Evolutionary conservation across 345 rosid species (phyloP).

Genomic region (Microthlaspi erraticum): DNA sequence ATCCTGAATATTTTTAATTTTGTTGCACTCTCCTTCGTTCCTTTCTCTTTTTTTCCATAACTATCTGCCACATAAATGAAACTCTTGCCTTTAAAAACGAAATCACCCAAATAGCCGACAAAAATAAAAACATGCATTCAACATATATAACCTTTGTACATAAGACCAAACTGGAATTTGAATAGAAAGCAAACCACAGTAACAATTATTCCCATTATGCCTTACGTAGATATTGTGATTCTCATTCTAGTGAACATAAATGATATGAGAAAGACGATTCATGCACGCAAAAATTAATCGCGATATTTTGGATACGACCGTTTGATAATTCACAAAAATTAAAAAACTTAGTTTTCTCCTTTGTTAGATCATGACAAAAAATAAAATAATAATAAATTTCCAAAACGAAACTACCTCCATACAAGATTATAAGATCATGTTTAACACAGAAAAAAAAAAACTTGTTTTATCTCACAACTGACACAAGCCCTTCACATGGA

Average conservation of each 20-base stretch:
- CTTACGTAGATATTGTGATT: constrained; percentile 6
- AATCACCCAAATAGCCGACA: constrained; percentile 14
- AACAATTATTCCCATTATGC: constrained; percentile 3
- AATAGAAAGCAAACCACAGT: constrained; percentile 26
- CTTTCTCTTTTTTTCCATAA: not conserved
- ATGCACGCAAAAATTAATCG: too few species aligned
- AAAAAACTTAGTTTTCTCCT: not conserved
- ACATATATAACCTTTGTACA: constrained; percentile 21
- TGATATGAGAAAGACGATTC: not conserved
- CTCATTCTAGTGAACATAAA: not conserved
- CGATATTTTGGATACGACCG: not conserved
- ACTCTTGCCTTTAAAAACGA: not conserved
- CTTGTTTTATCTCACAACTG: constrained; percentile 3
- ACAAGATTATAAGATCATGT: not conserved
- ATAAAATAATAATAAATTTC: too few species aligned
- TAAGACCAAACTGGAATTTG: constrained; percentile 25
- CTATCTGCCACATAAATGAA: not conserved
- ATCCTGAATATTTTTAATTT: not conserved
- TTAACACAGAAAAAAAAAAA: not conserved
- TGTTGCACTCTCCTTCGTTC: not conserved
- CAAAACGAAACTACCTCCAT: not conserved
- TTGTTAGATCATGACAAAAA: not conserved
- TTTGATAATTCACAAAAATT: not conserved
- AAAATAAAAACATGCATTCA: constrained; percentile 15
- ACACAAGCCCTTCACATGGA: not conserved